Conservation (phyloP, 1,284 basidiomycete genomes). For the Cutaneotrichosporon sp. region DNA sequence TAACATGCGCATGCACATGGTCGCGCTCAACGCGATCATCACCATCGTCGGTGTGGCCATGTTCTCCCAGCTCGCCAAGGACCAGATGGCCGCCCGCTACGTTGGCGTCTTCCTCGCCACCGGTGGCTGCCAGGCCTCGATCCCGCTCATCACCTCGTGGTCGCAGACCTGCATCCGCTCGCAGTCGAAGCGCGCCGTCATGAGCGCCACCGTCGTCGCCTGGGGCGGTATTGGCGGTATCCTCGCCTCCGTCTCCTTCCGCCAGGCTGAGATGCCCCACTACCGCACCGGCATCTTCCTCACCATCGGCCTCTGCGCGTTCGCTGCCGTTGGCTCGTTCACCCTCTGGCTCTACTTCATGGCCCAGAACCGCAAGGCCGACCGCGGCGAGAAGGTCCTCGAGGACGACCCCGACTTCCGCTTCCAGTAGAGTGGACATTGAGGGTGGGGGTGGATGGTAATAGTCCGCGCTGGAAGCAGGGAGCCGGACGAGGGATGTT, state of each 20-base stretch:
- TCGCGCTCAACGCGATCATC: slow-evolving; percentile 19
- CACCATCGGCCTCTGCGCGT: slow-evolving; percentile 34
- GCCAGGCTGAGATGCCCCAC: slow-evolving; percentile 33
- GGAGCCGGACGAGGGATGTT: neutral
- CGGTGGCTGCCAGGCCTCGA: slow-evolving; percentile 41
- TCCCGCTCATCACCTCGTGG: slow-evolving; percentile 45
- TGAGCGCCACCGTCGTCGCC: slow-evolving; percentile 50
- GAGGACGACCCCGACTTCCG: slow-evolving; percentile 16
- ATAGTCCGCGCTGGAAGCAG: too few relatives aligned
- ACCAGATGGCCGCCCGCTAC: slow-evolving; percentile 16
- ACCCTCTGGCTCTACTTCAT: slow-evolving; percentile 20
- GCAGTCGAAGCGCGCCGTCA: slow-evolving; percentile 51
- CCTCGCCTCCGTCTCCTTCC: slow-evolving; percentile 43
- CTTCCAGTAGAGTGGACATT: slow-evolving; percentile 15
- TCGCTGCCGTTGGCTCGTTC: slow-evolving; percentile 27
- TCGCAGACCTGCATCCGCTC: slow-evolving; percentile 53
- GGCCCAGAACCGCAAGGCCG: slow-evolving; percentile 21
- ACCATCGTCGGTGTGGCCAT: slow-evolving; percentile 20
- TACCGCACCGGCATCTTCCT: slow-evolving; percentile 29
- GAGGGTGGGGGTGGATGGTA: neutral
- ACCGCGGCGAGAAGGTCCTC: slow-evolving; percentile 16
- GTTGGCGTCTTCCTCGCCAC: slow-evolving; percentile 53
- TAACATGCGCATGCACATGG: slow-evolving; percentile 17
- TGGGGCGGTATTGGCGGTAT: slow-evolving; percentile 56
- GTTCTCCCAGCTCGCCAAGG: slow-evolving; percentile 19